These are phyloP conservation scores for Candida mesenterica DNA, from an alignment of 1,139 yeast genomes.

Conservation along the genomic window DNA sequence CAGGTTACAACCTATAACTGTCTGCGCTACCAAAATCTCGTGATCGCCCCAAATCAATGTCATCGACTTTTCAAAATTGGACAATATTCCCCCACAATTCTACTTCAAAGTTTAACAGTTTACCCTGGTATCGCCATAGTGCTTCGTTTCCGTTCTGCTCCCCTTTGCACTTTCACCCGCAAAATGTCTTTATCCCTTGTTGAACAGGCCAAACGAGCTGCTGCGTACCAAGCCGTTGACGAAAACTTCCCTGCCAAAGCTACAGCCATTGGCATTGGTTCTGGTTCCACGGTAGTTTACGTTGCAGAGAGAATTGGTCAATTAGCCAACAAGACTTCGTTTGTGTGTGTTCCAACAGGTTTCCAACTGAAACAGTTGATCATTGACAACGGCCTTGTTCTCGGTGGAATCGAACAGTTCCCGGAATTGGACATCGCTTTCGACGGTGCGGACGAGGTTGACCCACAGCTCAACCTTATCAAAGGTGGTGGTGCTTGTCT, in stretches of 20 bases:
- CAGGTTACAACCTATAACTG: too few relatives aligned
- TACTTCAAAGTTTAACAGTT: too few relatives aligned
- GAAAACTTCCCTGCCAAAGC: conserved; percentile 73
- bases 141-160: not conserved
- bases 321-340: conserved; percentile 51
- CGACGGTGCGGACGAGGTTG: conserved; percentile 99
- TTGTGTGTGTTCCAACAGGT: conserved; percentile 91
- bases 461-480: conserved; percentile 72
- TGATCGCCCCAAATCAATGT: too few relatives aligned
- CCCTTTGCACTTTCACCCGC: not conserved
- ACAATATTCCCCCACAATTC: too few relatives aligned
- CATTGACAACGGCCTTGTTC: conserved; percentile 70
- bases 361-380: conserved; percentile 91
- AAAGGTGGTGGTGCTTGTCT: conserved; percentile 99
- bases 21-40: too few relatives aligned
- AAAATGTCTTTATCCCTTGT: conserved; percentile 23
- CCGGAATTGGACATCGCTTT: conserved; percentile 85
- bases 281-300: conserved; percentile 94
- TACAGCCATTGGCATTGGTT: conserved; percentile 86
- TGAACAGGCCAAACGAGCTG: conserved; percentile 74
- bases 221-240: conserved; percentile 92
- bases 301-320: conserved; percentile 94
- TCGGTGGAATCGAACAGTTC: conserved; percentile 82
- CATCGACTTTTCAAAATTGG: too few relatives aligned
- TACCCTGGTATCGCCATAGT: not conserved